Percentiles rank a stretch among this genome's conserved stretches.
These are phyloP conservation scores for Piromyces finnis DNA, from an alignment of 192 early-diverging fungal species.

Conservation along the genomic window DNA sequence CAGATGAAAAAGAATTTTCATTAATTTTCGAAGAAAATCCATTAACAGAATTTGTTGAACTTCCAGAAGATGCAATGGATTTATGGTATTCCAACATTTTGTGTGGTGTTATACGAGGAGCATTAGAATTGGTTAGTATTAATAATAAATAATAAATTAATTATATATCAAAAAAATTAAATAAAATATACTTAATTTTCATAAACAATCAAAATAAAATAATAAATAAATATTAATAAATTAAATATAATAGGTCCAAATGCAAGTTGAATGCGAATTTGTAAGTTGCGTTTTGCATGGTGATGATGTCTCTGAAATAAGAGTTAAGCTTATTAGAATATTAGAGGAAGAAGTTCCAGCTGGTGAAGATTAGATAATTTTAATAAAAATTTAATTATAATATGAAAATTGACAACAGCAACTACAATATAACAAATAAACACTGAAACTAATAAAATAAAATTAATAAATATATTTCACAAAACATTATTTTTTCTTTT, in stretches of 20 bases:
- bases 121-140: conserved; percentile 73
- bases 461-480: too few relatives aligned
- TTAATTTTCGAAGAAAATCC: conserved; percentile 90
- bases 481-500: too few relatives aligned
- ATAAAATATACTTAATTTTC: too few relatives aligned
- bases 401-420: too few relatives aligned
- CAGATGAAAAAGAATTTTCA: conserved; percentile 80
- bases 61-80: conserved; percentile 60
- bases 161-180: conserved; percentile 1
- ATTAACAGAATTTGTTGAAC: conserved; percentile 90
- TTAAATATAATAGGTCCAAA: conserved; percentile 26
- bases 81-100: conserved; percentile 95
- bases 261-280: conserved; percentile 79
- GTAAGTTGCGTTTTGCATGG: conserved; percentile 67
- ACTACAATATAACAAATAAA: too few relatives aligned
- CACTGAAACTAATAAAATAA: too few relatives aligned
- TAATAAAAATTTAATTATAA: too few relatives aligned
- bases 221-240: not conserved
- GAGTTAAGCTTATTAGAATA: conserved; percentile 71
- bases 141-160: not conserved
- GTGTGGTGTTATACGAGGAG: conserved; percentile 83
- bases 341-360: conserved; percentile 93
- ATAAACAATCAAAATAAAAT: too few relatives aligned
- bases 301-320: conserved; percentile 78
- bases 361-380: conserved; percentile 49